Conservation (phyloP, 257 asterid species). For the Perilla frutescens region DNA sequence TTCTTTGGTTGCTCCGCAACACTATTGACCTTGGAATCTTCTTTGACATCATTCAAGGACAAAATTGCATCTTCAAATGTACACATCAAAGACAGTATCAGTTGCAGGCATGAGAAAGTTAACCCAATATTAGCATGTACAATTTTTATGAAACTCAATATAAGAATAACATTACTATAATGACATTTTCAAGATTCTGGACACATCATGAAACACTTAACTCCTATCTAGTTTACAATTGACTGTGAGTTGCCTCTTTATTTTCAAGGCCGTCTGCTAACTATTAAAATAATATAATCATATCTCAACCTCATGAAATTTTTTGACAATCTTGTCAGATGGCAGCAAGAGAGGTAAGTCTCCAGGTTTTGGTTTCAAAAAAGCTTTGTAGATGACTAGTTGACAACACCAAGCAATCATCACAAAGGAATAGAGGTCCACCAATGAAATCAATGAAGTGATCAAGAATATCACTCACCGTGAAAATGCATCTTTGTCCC, state of each 20-base stretch:
- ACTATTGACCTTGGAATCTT: conserved; percentile 33
- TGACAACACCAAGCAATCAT: background rate
- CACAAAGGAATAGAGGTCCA: background rate
- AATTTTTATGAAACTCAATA: conserved; percentile 12
- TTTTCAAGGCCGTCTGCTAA: background rate
- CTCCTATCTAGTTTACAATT: background rate
- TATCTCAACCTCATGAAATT: background rate
- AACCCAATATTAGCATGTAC: conserved; percentile 3
- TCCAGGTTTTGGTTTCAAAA: background rate
- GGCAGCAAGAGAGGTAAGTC: conserved; percentile 8
- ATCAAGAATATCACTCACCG: conserved; percentile 52
- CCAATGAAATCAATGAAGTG: background rate
- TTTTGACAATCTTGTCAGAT: background rate
- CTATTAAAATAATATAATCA: background rate
- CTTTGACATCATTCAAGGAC: conserved; percentile 43
- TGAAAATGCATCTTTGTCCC: conserved; percentile 69
- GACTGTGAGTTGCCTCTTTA: background rate
- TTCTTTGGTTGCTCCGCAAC: conserved; percentile 43
- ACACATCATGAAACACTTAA: background rate
- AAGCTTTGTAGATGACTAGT: conserved; percentile 1
- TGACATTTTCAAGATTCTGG: conserved; percentile 7
- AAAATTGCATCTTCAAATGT: conserved; percentile 46
- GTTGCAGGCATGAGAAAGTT: conserved; percentile 10
- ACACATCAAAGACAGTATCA: conserved; percentile 32
- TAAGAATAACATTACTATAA: background rate